phyloP scores from a whole-genome alignment of 768 basidiomycete species.

The Leccinum olivaceopallidum region DNA sequence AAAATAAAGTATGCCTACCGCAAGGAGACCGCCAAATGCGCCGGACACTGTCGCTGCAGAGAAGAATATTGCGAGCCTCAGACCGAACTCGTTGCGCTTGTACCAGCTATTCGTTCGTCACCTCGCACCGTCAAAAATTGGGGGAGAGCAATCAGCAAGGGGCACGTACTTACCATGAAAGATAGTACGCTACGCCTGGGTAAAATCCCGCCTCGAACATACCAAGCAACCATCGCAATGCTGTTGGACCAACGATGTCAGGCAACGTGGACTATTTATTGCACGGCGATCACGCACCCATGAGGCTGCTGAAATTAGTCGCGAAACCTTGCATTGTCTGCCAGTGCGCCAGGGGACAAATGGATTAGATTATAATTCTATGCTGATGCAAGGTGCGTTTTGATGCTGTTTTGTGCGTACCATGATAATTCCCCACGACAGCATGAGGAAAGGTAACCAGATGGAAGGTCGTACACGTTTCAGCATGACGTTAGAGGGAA shows the following conservation, averaged over 20 bases:
- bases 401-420: conserved; percentile 31
- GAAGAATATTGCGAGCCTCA: conserved; percentile 67
- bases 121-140: conserved; percentile 40
- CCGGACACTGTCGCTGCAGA: conserved; percentile 78
- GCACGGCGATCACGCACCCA: conserved; percentile 45
- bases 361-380: conserved; percentile 1
- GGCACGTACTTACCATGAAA: conserved; percentile 57
- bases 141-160: background rate
- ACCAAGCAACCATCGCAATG: conserved; percentile 71
- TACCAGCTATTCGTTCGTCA: conserved; percentile 48
- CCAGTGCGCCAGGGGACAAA: conserved; percentile 1
- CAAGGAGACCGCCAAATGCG: conserved; percentile 78
- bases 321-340: conserved; percentile 76
- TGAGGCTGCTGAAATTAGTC: conserved; percentile 64
- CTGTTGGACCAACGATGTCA: conserved; percentile 32
- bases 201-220: conserved; percentile 57
- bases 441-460: conserved; percentile 75
- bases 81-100: conserved; percentile 72
- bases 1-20: conserved; percentile 39
- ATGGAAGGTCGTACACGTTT: conserved; percentile 75
- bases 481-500: conserved; percentile 72
- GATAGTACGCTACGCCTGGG: conserved; percentile 62
- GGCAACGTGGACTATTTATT: background rate
- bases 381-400: background rate
- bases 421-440: conserved; percentile 77